Percentiles rank a stretch among this genome's conserved stretches.
Evolutionary conservation across 306 rosid species (phyloP).

Genomic region (Cicer pinnatifidum): DNA sequence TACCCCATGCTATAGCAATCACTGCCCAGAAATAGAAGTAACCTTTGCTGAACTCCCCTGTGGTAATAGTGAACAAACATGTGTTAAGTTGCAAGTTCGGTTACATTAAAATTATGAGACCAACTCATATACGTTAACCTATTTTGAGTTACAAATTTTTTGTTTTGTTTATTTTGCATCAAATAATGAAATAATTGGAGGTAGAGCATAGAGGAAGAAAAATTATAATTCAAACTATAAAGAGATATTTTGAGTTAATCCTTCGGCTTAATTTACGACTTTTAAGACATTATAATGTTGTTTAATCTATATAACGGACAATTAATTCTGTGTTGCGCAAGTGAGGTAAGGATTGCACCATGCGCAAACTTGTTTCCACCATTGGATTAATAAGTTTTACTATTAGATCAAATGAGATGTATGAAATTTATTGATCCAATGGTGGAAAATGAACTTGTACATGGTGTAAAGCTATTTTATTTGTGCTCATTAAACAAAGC

Average conservation of each 20-base stretch:
- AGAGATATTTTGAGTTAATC: not conserved
- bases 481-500: too few species aligned
- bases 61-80: constrained; percentile 27
- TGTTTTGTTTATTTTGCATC: not conserved
- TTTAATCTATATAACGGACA: too few species aligned
- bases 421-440: too few species aligned
- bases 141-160: not conserved
- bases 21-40: constrained; percentile 89
- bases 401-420: too few species aligned
- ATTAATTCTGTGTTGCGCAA: too few species aligned
- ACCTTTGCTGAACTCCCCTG: constrained; percentile 73
- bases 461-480: too few species aligned
- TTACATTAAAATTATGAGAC: constrained; percentile 7
- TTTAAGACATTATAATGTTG: too few species aligned
- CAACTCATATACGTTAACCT: constrained; percentile 15
- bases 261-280: not conserved
- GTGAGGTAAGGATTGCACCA: too few species aligned
- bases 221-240: not conserved
- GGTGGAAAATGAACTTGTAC: too few species aligned
- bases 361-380: too few species aligned
- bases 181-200: not conserved
- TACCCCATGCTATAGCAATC: constrained; percentile 90
- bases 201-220: not conserved
- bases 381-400: too few species aligned
- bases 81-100: not conserved